phyloP scores from a whole-genome alignment of 495 filamentous ascomycete genomes.

The Podospora tetraspora region DNA sequence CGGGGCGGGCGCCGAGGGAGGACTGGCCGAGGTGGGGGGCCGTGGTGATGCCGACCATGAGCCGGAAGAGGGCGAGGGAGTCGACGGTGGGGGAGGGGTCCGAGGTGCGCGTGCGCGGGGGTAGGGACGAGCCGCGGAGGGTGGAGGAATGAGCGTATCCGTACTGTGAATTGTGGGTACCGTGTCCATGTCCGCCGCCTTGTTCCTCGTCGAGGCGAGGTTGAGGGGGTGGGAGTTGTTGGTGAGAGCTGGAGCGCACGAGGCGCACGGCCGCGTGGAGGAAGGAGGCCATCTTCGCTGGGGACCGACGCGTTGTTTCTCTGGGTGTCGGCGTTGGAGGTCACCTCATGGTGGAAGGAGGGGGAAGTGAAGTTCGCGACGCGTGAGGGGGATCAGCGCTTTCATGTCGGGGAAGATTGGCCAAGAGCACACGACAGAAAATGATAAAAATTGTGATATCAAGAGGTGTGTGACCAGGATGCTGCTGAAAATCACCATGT shows the following conservation, averaged over 20 bases:
- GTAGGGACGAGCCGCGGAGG: background rate
- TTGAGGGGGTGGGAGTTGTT: background rate
- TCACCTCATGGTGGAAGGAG: background rate
- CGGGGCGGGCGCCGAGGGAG: background rate
- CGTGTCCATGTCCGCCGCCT: background rate
- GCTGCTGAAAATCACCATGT: background rate
- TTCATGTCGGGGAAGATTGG: background rate
- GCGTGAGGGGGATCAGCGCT: background rate
- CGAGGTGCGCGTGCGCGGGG: background rate
- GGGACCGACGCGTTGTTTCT: background rate
- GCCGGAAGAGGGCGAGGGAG: slow-evolving; percentile 1
- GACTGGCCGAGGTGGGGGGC: slow-evolving; percentile 1
- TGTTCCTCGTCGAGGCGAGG: background rate
- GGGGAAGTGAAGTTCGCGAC: background rate
- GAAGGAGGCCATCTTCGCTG: background rate
- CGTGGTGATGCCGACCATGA: slow-evolving; percentile 9
- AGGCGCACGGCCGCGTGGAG: background rate
- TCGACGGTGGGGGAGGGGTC: background rate
- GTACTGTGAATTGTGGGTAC: background rate
- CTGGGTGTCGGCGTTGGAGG: background rate
- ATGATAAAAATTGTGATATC: background rate
- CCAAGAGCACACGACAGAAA: background rate
- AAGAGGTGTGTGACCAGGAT: background rate
- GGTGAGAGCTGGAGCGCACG: background rate
- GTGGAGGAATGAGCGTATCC: background rate